Evolutionary conservation across 768 basidiomycete genomes (phyloP).

Genomic region (Dentipellis sp.): DNA sequence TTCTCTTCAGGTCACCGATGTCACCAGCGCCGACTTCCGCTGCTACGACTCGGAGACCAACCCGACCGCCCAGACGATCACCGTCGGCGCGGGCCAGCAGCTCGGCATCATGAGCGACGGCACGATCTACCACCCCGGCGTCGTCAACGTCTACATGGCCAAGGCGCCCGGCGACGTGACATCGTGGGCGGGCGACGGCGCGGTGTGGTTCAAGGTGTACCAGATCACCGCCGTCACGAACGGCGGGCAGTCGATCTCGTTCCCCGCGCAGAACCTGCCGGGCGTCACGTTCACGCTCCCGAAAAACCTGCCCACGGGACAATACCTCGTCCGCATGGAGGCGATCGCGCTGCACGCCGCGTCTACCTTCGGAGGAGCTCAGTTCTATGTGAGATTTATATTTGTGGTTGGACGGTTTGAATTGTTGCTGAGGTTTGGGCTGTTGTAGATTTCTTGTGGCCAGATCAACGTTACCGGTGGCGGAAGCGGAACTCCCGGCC

Average conservation of each 20-base stretch:
- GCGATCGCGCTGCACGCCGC: slow-evolving; percentile 37
- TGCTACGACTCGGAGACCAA: slow-evolving; percentile 35
- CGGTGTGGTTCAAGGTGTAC: slow-evolving; percentile 44
- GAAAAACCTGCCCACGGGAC: slow-evolving; percentile 30
- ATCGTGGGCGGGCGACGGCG: slow-evolving; percentile 32
- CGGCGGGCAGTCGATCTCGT: slow-evolving; percentile 36
- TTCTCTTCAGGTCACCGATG: slow-evolving; percentile 30
- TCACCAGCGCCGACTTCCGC: slow-evolving; percentile 36
- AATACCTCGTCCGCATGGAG: slow-evolving; percentile 39
- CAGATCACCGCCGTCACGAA: slow-evolving; percentile 36
- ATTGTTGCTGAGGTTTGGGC: not conserved
- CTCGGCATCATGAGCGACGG: slow-evolving; percentile 33
- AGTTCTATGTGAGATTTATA: slow-evolving; percentile 22
- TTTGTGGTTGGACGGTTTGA: not conserved
- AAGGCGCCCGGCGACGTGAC: slow-evolving; percentile 34
- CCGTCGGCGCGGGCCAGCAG: slow-evolving; percentile 34
- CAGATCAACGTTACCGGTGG: slow-evolving; percentile 36
- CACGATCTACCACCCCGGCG: slow-evolving; percentile 40
- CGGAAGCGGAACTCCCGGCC: slow-evolving; percentile 34
- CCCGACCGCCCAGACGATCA: slow-evolving; percentile 33
- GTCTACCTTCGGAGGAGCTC: slow-evolving; percentile 30
- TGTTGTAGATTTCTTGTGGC: slow-evolving; percentile 30
- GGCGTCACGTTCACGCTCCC: slow-evolving; percentile 22
- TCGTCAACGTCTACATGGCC: slow-evolving; percentile 33
- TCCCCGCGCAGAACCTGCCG: slow-evolving; percentile 31